Conservation (phyloP, 2,329 filamentous ascomycete genomes). For the Epichloe scottii region DNA sequence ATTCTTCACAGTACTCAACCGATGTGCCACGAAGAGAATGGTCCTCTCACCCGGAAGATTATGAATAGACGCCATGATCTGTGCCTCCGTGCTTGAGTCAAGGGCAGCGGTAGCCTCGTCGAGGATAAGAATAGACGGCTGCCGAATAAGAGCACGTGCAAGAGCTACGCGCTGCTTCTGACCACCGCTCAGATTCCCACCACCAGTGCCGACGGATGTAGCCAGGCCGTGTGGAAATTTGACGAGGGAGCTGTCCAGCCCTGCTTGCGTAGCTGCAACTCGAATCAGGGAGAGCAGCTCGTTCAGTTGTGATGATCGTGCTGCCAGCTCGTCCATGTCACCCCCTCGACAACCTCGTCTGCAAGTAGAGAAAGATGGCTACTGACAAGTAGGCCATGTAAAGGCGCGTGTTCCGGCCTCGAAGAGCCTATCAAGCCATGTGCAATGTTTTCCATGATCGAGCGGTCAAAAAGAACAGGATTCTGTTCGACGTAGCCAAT, state of each 20-base stretch:
- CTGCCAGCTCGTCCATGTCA: neutral
- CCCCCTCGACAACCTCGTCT: neutral
- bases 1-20: slow-evolving; percentile 5
- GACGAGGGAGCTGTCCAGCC: neutral
- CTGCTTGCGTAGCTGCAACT: neutral
- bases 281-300: neutral
- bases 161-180: slow-evolving; percentile 53
- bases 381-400: slow-evolving; percentile 15
- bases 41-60: neutral
- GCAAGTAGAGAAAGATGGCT: neutral
- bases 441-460: slow-evolving; percentile 38
- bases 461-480: slow-evolving; percentile 47
- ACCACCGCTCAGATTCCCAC: slow-evolving; percentile 49
- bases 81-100: slow-evolving; percentile 3
- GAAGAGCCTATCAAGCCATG: slow-evolving; percentile 25
- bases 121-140: slow-evolving; percentile 37
- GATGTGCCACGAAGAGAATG: slow-evolving; percentile 1
- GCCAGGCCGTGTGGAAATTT: slow-evolving; percentile 1
- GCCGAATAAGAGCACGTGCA: slow-evolving; percentile 23
- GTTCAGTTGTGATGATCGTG: neutral
- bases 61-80: slow-evolving; percentile 3
- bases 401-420: slow-evolving; percentile 31
- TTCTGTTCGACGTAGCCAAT: slow-evolving; percentile 52
- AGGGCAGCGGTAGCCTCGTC: slow-evolving; percentile 34
- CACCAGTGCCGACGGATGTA: slow-evolving; percentile 40